Base-by-base conservation (phyloP, 2,329 filamentous ascomycete genomes). In the Harringtonia lauricola region DNA sequence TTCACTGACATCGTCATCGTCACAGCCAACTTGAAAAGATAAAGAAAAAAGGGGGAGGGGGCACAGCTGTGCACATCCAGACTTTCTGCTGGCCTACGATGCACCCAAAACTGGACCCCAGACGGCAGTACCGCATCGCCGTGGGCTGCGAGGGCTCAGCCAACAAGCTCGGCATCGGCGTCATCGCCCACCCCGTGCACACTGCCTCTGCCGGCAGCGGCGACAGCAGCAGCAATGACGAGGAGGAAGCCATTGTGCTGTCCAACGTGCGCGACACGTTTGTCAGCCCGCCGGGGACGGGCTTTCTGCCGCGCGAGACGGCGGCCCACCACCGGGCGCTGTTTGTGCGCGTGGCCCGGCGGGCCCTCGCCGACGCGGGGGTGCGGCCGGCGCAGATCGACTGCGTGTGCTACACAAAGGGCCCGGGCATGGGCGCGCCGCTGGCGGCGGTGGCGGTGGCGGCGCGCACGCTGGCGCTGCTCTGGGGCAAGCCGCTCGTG, bases 241-340 rank as follows among this genome's bases (percentile, higher is more conserved):
- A 3, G 10, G 63, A 67, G 47, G 66, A 72, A 31, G 74, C 83
- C 18, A 67, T 71, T 52, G 81, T 98, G 59, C 86, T 98, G 52
- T 81, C 89, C 59, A 98, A 98, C 68, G 74, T 98, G 52, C 84
- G 92, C 43, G 85, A 96, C 67, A 98, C 92, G 18, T 98, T 90
- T 67, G 74, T 83, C 55, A 86, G 90, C 36, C 90, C 92, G 4
- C 88, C 92, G 1, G 92, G 92, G 36, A 85, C 89, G 47, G 92
- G 92, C 5, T 96, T 98, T 65, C 76, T 96, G 5, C 92, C 92
- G 49, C 95, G 96, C 61, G 92, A 98, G 66, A 95, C 90, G 1
- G 92, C 92, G 15, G 76, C 78, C 42, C 92, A 98, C 66, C 92
- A 98, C 72, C 82, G 92, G 51, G 61, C 78, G 58, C 86, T 84